Evolutionary conservation across 2,329 filamentous ascomycete genomes (phyloP).

Genomic region (Chaetothyriales sp.): DNA sequence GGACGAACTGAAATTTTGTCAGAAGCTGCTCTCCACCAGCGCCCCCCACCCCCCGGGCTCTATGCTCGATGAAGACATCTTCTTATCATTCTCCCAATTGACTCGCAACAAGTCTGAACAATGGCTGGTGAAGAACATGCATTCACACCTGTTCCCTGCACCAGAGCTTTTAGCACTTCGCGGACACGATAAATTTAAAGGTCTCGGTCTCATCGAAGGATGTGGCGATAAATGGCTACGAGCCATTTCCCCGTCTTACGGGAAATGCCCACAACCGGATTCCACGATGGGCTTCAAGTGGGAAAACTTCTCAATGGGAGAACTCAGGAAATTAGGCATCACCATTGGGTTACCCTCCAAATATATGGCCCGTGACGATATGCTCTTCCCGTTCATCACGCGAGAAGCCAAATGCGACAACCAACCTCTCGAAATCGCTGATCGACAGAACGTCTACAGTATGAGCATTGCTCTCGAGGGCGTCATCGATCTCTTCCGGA

Average conservation of each 20-base stretch:
- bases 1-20: neutral
- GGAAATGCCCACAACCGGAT: conserved; percentile 3
- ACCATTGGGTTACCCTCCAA: conserved; percentile 1
- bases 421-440: neutral
- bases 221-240: conserved; percentile 1
- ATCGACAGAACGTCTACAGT: conserved; percentile 3
- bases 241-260: conserved; percentile 1
- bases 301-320: conserved; percentile 21
- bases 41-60: neutral
- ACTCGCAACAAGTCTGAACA: conserved; percentile 2
- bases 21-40: conserved; percentile 1
- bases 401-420: neutral
- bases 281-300: conserved; percentile 2
- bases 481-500: conserved; percentile 1
- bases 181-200: neutral
- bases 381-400: conserved; percentile 1
- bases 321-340: conserved; percentile 26
- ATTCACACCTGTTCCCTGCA: conserved; percentile 2
- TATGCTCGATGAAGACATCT: neutral
- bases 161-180: conserved; percentile 3
- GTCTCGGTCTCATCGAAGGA: conserved; percentile 3
- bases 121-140: conserved; percentile 3
- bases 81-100: conserved; percentile 1
- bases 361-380: neutral
- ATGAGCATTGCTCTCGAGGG: conserved; percentile 1